Evolutionary conservation across 495 filamentous ascomycete species (phyloP).

Genomic region (Penicillium dipodomyicola): DNA sequence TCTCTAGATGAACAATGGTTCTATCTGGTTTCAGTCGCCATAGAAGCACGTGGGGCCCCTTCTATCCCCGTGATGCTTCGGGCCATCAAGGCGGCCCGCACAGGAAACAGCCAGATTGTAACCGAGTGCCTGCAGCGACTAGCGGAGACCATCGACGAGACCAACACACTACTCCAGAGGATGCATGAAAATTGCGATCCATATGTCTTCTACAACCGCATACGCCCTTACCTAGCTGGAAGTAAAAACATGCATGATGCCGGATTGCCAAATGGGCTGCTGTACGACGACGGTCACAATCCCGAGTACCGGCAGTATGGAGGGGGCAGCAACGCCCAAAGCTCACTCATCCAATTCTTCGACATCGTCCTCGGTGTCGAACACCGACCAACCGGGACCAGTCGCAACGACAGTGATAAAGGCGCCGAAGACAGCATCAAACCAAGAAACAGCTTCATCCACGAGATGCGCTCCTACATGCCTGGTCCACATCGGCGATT

Average conservation of each 20-base stretch:
- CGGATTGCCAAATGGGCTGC: slow-evolving; percentile 79
- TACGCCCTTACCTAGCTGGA: slow-evolving; percentile 91
- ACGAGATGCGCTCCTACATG: slow-evolving; percentile 97
- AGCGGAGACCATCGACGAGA: slow-evolving; percentile 83
- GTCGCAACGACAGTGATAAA: slow-evolving; percentile 31
- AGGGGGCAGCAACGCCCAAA: slow-evolving; percentile 94
- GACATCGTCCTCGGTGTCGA: slow-evolving; percentile 89
- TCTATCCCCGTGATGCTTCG: slow-evolving; percentile 83
- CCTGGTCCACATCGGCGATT: slow-evolving; percentile 89
- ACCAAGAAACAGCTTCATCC: slow-evolving; percentile 79
- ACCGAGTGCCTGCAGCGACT: slow-evolving; percentile 71
- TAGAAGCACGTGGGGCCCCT: slow-evolving; percentile 90
- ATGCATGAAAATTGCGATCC: slow-evolving; percentile 95
- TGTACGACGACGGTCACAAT: slow-evolving; percentile 76
- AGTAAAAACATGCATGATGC: slow-evolving; percentile 96
- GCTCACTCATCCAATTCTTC: slow-evolving; percentile 91
- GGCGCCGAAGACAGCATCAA: slow-evolving; percentile 18
- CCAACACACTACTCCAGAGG: slow-evolving; percentile 67
- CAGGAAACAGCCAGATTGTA: slow-evolving; percentile 66
- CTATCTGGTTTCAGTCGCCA: slow-evolving; percentile 90
- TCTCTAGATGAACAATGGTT: slow-evolving; percentile 98
- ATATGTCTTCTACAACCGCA: slow-evolving; percentile 87
- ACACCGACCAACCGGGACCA: slow-evolving; percentile 85
- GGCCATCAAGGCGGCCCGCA: slow-evolving; percentile 78
- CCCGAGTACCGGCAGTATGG: slow-evolving; percentile 72